Conservation (phyloP, 495 filamentous ascomycete species). For the Darksidea phi region DNA sequence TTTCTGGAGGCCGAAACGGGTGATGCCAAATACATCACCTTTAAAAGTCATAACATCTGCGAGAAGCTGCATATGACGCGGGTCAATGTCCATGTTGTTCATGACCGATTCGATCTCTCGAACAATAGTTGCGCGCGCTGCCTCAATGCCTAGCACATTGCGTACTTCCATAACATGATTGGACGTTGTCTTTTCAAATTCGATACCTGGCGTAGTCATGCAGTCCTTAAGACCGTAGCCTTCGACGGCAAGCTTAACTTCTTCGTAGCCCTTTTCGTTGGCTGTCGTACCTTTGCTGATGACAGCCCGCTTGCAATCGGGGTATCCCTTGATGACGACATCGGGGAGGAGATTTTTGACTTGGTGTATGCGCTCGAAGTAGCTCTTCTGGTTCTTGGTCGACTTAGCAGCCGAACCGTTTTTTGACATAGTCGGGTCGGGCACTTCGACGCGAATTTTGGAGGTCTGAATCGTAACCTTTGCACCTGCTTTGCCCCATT, state of each 20-base stretch:
- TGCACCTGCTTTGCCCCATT: constrained; percentile 49
- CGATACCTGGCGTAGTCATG: constrained; percentile 87
- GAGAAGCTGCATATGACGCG: constrained; percentile 95
- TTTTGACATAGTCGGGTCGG: constrained; percentile 13
- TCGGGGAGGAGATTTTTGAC: constrained; percentile 77
- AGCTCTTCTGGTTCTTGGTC: constrained; percentile 57
- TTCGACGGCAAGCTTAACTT: constrained; percentile 71
- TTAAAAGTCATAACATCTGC: constrained; percentile 99
- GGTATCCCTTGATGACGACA: constrained; percentile 81
- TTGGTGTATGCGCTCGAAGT: constrained; percentile 77
- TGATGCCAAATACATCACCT: constrained; percentile 96
- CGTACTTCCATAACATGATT: constrained; percentile 90
- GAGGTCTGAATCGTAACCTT: constrained; percentile 51
- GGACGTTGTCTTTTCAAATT: constrained; percentile 66
- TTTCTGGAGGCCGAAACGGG: constrained; percentile 91
- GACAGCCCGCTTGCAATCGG: constrained; percentile 80
- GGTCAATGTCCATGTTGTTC: constrained; percentile 92
- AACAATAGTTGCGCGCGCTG: constrained; percentile 80
- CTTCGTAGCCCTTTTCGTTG: constrained; percentile 52
- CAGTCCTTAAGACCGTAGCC: constrained; percentile 86
- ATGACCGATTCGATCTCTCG: constrained; percentile 79
- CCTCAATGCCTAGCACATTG: constrained; percentile 96
- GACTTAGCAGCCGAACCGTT: constrained; percentile 37
- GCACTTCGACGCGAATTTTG: constrained; percentile 55
- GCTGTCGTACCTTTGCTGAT: constrained; percentile 72